These are phyloP conservation scores for Panicum hallii DNA, from an alignment of 202 grass and related monocot species.

Conservation along the genomic window DNA sequence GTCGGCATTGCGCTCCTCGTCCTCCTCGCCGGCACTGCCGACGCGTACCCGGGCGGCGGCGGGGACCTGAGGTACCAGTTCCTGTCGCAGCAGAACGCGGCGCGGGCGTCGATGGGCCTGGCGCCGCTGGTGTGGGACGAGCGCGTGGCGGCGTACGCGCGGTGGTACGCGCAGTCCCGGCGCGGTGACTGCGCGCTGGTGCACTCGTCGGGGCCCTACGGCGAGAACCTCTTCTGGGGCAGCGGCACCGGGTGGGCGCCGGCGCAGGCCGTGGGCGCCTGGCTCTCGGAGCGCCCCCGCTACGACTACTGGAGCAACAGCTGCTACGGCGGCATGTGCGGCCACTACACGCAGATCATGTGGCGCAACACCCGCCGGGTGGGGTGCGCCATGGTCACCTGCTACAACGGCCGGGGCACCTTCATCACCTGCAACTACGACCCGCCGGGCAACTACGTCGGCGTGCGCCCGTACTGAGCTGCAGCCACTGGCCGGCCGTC, in stretches of 20 bases:
- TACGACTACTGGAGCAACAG: constrained; percentile 85
- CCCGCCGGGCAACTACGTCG: constrained; percentile 87
- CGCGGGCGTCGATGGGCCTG: constrained; percentile 55
- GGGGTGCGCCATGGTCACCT: constrained; percentile 75
- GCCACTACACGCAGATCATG: constrained; percentile 94
- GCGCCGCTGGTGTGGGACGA: constrained; percentile 64
- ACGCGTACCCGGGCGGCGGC: background rate
- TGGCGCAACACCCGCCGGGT: constrained; percentile 59
- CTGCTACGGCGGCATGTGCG: constrained; percentile 78
- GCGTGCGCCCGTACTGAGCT: constrained; percentile 71
- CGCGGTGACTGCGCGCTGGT: constrained; percentile 80
- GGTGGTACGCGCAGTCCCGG: constrained; percentile 66
- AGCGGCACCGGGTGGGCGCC: constrained; percentile 75
- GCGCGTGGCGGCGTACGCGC: constrained; percentile 69
- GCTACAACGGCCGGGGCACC: constrained; percentile 58
- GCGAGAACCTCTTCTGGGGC: constrained; percentile 98
- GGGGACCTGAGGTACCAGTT: constrained; percentile 50
- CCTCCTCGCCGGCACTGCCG: constrained; percentile 28
- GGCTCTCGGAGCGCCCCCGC: constrained; percentile 62
- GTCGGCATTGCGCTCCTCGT: constrained; percentile 18
- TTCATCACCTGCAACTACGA: constrained; percentile 92
- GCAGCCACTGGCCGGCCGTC: no score
- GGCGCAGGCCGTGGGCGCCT: constrained; percentile 65
- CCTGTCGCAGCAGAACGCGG: constrained; percentile 64
- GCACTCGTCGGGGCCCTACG: constrained; percentile 84